These are phyloP conservation scores for Inga oerstediana DNA, from an alignment of 306 rosid genomes.

Conservation along the genomic window DNA sequence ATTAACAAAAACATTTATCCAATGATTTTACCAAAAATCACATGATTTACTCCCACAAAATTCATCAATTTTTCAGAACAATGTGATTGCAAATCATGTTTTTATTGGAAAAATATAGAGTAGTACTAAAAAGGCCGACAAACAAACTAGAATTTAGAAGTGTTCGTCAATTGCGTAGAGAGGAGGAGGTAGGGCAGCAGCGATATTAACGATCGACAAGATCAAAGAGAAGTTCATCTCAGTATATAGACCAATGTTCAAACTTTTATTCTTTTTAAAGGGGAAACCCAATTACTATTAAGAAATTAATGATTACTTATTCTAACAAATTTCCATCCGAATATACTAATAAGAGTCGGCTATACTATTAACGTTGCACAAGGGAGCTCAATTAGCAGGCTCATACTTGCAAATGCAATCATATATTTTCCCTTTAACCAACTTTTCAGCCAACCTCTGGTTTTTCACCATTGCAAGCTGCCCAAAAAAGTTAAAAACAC, in stretches of 20 bases:
- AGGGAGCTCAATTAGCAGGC: conserved; percentile 58
- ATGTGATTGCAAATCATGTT: not conserved
- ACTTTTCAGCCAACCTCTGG: conserved; percentile 93
- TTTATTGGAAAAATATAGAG: not conserved
- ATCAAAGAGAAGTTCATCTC: not conserved
- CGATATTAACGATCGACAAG: not conserved
- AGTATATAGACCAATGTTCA: not conserved
- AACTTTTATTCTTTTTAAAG: no score
- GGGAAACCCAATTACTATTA: no score
- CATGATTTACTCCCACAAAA: no score
- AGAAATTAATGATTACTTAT: not conserved
- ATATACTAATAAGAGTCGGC: not conserved
- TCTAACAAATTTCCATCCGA: conserved; percentile 8
- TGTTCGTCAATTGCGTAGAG: not conserved
- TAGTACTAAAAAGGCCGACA: not conserved
- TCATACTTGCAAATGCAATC: conserved; percentile 90
- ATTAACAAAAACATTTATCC: no score
- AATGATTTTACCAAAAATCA: no score
- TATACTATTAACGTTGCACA: not conserved
- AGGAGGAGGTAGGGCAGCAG: not conserved
- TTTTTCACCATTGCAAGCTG: conserved; percentile 99
- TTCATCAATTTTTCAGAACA: not conserved
- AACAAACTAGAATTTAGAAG: not conserved
- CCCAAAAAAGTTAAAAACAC: conserved; percentile 16
- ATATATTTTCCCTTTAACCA: conserved; percentile 79